Percentiles rank a stretch among this genome's conserved stretches.
These are phyloP conservation scores for Sporodiniella umbellata DNA, from an alignment of 371 early-diverging fungal species.

Conservation along the genomic window DNA sequence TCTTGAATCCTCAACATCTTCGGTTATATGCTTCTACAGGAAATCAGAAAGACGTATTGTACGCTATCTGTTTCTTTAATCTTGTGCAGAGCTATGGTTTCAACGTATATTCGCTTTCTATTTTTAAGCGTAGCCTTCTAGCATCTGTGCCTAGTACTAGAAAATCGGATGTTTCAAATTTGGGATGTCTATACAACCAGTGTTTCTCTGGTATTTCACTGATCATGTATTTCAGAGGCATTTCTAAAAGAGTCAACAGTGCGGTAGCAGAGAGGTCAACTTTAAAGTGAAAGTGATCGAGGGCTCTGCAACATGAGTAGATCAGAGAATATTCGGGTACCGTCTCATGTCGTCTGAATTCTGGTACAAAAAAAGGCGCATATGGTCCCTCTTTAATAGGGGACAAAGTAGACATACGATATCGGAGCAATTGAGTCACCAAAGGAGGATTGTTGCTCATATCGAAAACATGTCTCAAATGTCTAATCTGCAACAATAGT, in stretches of 20 bases:
- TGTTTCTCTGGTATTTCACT: not conserved
- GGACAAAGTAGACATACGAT: not conserved
- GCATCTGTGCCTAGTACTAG: not conserved
- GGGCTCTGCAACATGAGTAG: not conserved
- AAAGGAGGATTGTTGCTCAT: not conserved
- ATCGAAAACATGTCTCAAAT: not conserved
- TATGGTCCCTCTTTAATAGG: too few species aligned
- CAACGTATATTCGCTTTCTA: not conserved
- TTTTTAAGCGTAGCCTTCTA: not conserved
- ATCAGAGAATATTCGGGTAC: not conserved
- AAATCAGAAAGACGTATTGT: not conserved
- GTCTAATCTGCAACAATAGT: not conserved
- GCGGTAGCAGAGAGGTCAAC: not conserved
- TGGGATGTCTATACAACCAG: not conserved
- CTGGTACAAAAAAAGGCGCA: not conserved
- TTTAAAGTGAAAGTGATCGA: not conserved
- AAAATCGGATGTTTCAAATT: not conserved
- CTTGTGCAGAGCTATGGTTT: not conserved
- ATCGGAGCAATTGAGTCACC: not conserved
- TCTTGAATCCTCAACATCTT: not conserved
- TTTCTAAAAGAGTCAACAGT: not conserved
- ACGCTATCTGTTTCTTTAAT: not conserved
- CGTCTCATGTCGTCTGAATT: not conserved
- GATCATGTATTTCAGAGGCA: not conserved
- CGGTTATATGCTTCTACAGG: not conserved